Base-by-base conservation (phyloP, 768 basidiomycete species). In the Russula brevipes region DNA sequence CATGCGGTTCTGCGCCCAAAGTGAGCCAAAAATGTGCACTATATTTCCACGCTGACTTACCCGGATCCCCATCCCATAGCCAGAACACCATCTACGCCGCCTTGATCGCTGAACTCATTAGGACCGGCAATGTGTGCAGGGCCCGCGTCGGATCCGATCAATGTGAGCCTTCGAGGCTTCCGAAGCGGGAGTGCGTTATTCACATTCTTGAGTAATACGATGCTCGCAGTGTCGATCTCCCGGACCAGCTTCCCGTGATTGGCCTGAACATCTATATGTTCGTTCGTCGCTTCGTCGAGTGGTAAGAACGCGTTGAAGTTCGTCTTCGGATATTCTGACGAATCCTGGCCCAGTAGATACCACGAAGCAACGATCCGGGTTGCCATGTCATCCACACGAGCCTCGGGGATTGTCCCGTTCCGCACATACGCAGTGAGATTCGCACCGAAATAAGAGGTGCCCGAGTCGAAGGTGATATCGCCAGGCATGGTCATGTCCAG, bases 31-130 rank as follows among this genome's bases (percentile, higher is more conserved):
- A 30, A 8, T 7, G 5, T 6, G 19, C 19, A 24, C 8, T 9
- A 19, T 11, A 3, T 30, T 47, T 47, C n/a, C 9, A 47, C 9
- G 30, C 1, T 8, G 2, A 41, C 63, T 35, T 10, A 64, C 74
- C 91, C 91, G 54, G 87, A 89, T 42, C 91, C 94, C 94, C 94
- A 97, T 16, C 93, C 93, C 86, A 94, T 88, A 8, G 91, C 92
- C 24, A 97, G 79, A n/a, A 88, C 80, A 11, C 92, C 91, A 56
- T 77, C 74, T 44, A 71, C 71, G 44, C 76, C 74, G 36, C 72
- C 72, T 19, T 72, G 75, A 65, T 82, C 81, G 5, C 66, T 44
- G 63, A 73, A 82, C 6, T 75, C 79, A 69, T 85, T 85, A 1
- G 82, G 80, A 4, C 83, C 82, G 14, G 68, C 66, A 5, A 66